Base-by-base conservation (phyloP, 208 protist genomes). In the Trypanosoma cruzi region DNA sequence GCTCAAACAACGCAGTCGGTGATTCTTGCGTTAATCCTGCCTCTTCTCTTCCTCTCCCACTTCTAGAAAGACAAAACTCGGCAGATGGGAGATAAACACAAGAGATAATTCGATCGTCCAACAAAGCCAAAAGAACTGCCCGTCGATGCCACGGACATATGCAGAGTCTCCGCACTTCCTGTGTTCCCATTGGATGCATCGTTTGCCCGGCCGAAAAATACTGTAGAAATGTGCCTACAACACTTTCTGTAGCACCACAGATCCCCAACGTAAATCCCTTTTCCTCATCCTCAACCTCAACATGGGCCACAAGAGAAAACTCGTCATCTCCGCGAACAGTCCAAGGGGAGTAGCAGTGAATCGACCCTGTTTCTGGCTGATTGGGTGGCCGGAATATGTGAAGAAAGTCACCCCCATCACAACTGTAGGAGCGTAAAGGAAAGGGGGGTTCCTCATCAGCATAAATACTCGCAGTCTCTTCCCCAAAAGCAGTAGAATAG, bases 231-330 rank as follows among this genome's bases (percentile, higher is more conserved):
- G 56, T 68, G 32, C 62, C 68, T 14, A 63, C 52, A 22, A 74
- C 50, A 20, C 26, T 7, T 14, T 74, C 68, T 31, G 18, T 48
- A 29, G 34, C 36, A 20, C 68, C 62, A 63, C 68, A 74, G 18
- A 74, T n/a, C 0, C 46, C 68, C 22, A 74, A 26, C 14, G 52
- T 63, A 55, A 74, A 74, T 5, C 29, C 57, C 44, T 63, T 66
- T 16, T 74, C 68, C 40, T 66, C 59, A 68, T 74, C 68, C 4
- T 74, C 68, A n/a, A 74, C 68, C 55, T 74, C 68, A 22, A 74
- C 40, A 37, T 53, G 29, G 14, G 68, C 59, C n/a, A 67, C n/a
- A 22, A 74, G 46, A 28, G 61, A 74, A 29, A 26, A 44, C 20
- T 52, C 46, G 54, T 74, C 68, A 61, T 56, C 29, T 4, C 28